Base-by-base conservation (phyloP, 805 yeast genomes). In the Lachancea fermentati region DNA sequence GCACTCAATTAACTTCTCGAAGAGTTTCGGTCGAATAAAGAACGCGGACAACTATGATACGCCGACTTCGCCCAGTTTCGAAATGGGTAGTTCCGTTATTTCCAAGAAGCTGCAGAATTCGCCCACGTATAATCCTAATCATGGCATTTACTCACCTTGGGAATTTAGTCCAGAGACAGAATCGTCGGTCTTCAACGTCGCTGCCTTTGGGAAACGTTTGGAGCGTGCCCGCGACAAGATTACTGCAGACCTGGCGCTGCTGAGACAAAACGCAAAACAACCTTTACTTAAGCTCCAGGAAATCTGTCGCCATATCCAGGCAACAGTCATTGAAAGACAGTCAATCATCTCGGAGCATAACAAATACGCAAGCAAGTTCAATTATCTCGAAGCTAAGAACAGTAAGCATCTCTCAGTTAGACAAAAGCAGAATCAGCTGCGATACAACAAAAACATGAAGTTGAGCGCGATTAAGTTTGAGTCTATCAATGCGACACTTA, bases 401-500 rank as follows among this genome's bases (percentile, higher is more conserved):
- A 19, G 9, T 30, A 22, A 29, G 11, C 34, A 11, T 4, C 11
- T 38, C 19, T 12, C 8, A n/a, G 14, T 29, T 17, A 30, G 37
- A 19, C 42, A 39, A 19, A 30, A 24, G 13, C 37, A 24, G 36
- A 35, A 35, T n/a, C 32, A 37, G 36, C 24, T 32, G 18, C 36
- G 36, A 14, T 9, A 28, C 18, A 45, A 45, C 30, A 45, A 41
- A 34, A 48, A 45, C 29, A 32, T 37, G 28, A 44, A 40, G 25
- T 35, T 29, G 11, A 46, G 47, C 2, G 29, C 35, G 32, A 32
- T 40, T 17, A 45, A 43, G 19, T 51, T 43, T 36, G 50, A 52
- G 14, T 35, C 47, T 8, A 41, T 51, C 12, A 54, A 50, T 25
- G 33, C 47, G 3, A 39, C 48, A 30, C 34, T 51, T 16, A 45